phyloP scores from a whole-genome alignment of 805 yeast genomes.

The Spathaspora arborariae region DNA sequence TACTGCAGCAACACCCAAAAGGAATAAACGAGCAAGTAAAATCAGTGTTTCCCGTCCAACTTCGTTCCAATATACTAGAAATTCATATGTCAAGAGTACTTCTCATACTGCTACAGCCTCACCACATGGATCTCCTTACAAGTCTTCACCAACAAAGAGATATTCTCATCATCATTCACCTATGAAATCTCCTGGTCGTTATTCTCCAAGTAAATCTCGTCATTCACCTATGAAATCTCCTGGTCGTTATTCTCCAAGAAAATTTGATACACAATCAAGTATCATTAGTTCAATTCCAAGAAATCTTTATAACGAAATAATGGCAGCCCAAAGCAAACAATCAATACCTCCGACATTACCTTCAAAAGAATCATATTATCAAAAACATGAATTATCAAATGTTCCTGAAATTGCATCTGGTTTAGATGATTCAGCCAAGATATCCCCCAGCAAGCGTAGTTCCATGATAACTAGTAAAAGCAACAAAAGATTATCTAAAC shows the following conservation, averaged over 20 bases:
- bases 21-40: slow-evolving; percentile 23
- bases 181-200: too few species aligned
- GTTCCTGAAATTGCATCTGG: slow-evolving; percentile 15
- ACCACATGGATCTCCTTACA: slow-evolving; percentile 16
- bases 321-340: slow-evolving; percentile 25
- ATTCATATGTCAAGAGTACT: slow-evolving; percentile 5
- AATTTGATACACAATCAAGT: slow-evolving; percentile 1
- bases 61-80: slow-evolving; percentile 30
- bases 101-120: slow-evolving; percentile 3
- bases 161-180: slow-evolving; percentile 25
- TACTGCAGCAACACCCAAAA: slow-evolving; percentile 23
- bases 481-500: slow-evolving; percentile 27
- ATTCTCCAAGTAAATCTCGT: slow-evolving; percentile 29
- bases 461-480: slow-evolving; percentile 25
- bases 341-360: slow-evolving; percentile 41
- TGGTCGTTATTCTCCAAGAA: slow-evolving; percentile 17
- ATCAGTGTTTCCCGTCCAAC: slow-evolving; percentile 40
- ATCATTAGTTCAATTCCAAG: slow-evolving; percentile 33
- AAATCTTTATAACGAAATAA: slow-evolving; percentile 42
- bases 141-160: slow-evolving; percentile 14
- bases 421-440: slow-evolving; percentile 27
- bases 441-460: slow-evolving; percentile 20
- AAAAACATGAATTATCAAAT: neutral
- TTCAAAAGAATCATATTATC: slow-evolving; percentile 27
- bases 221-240: slow-evolving; percentile 16